A percentile compares a stretch with the other conserved stretches of the same genome.
Conservation (phyloP, 2,329 filamentous ascomycete species). For the Phyllosticta ampelicida region DNA sequence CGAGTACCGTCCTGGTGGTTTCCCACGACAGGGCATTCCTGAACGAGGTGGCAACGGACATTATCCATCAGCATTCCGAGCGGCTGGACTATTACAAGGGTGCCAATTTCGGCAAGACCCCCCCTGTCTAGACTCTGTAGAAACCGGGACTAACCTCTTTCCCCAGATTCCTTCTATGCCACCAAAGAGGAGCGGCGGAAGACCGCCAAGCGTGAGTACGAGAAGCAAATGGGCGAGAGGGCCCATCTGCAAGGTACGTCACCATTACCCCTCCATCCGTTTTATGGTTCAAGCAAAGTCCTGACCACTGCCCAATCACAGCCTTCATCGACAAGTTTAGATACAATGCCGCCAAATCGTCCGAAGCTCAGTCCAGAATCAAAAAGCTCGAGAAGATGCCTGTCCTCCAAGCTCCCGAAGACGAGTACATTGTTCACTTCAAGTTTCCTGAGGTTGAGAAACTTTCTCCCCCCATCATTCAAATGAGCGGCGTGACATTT, state of each 20-base stretch:
- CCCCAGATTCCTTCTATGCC: constrained; percentile 76
- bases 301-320: constrained; percentile 1
- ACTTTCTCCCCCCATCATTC: constrained; percentile 90
- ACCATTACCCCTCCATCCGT: neutral
- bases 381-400: constrained; percentile 99
- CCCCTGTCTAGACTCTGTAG: neutral
- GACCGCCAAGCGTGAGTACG: constrained; percentile 92
- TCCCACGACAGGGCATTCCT: constrained; percentile 98
- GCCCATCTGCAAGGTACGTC: constrained; percentile 67
- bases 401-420: constrained; percentile 76
- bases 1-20: constrained; percentile 89
- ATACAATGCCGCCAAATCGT: constrained; percentile 97
- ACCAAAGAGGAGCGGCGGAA: constrained; percentile 96
- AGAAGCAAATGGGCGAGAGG: constrained; percentile 92
- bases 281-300: neutral
- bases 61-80: constrained; percentile 96
- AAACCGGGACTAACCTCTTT: constrained; percentile 11
- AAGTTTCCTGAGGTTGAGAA: constrained; percentile 97
- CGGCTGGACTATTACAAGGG: constrained; percentile 97
- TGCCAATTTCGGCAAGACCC: constrained; percentile 62
- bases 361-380: constrained; percentile 95
- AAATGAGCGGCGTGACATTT: constrained; percentile 89
- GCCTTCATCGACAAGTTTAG: constrained; percentile 99
- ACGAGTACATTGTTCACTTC: constrained; percentile 93
- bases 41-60: constrained; percentile 98